These are phyloP conservation scores for Lagenaria siceraria DNA, from an alignment of 306 rosid species.

Conservation along the genomic window DNA sequence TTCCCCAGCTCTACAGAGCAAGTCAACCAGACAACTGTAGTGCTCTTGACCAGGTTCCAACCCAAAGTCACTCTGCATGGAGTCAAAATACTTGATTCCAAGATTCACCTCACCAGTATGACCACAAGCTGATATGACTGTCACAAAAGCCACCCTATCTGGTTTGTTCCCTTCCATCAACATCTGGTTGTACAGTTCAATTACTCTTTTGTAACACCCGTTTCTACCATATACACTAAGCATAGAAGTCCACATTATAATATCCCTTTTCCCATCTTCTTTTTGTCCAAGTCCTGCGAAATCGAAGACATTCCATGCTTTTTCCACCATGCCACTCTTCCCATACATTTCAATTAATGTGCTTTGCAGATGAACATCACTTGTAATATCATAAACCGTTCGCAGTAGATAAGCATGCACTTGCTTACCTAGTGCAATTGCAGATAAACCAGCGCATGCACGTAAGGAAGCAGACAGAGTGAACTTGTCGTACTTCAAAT, in stretches of 20 bases:
- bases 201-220: conserved; percentile 37
- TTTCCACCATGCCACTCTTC: conserved; percentile 49
- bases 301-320: conserved; percentile 45
- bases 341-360: conserved; percentile 72
- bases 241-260: conserved; percentile 69
- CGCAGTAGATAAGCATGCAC: conserved; percentile 46
- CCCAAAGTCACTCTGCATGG: conserved; percentile 45
- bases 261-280: conserved; percentile 34
- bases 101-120: conserved; percentile 53
- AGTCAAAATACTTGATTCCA: conserved; percentile 57
- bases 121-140: conserved; percentile 64
- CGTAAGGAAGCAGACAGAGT: conserved; percentile 53
- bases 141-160: conserved; percentile 51
- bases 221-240: conserved; percentile 64
- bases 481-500: conserved; percentile 47
- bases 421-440: conserved; percentile 51
- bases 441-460: conserved; percentile 54
- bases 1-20: conserved; percentile 72
- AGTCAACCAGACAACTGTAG: conserved; percentile 56
- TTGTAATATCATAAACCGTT: conserved; percentile 16
- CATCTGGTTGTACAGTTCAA: conserved; percentile 47
- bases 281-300: conserved; percentile 30
- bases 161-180: conserved; percentile 49
- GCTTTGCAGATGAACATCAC: conserved; percentile 54
- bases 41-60: conserved; percentile 64